phyloP scores from a whole-genome alignment of 352 stramenopile genomes.

The Phytophthora lateralis region DNA sequence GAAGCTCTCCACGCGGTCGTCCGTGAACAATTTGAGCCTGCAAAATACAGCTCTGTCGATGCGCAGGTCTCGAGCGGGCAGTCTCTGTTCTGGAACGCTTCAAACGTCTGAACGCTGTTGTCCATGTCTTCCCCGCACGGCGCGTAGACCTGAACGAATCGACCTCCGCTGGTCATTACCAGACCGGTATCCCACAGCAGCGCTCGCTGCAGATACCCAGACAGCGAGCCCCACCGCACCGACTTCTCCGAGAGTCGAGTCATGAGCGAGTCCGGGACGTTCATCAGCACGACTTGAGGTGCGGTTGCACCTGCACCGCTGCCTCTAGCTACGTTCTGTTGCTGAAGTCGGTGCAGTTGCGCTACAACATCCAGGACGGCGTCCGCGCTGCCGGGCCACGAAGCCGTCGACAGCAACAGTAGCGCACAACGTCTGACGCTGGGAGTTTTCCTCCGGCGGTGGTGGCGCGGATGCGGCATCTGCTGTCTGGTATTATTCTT shows the following conservation, averaged over 20 bases:
- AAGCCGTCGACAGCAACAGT: conserved; percentile 12
- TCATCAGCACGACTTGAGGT: conserved; percentile 25
- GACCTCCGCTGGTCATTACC: conserved; percentile 38
- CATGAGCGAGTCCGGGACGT: conserved; percentile 30
- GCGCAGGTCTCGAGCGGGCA: conserved; percentile 41
- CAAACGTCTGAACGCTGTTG: conserved; percentile 29
- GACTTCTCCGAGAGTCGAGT: conserved; percentile 32
- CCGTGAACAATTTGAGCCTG: conserved; percentile 35
- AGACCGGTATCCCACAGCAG: conserved; percentile 61
- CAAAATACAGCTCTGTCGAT: conserved; percentile 38
- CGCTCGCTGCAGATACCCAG: conserved; percentile 52
- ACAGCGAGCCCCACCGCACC: conserved; percentile 38
- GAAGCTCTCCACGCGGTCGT: conserved; percentile 23
- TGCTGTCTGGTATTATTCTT: conserved; percentile 17
- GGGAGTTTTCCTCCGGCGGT: conserved; percentile 7
- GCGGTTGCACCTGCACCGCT: not conserved
- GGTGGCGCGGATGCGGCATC: conserved; percentile 15
- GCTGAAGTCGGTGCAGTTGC: conserved; percentile 27
- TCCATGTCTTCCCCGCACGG: conserved; percentile 54
- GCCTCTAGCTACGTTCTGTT: not conserved
- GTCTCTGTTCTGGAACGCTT: conserved; percentile 35
- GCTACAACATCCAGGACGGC: conserved; percentile 32
- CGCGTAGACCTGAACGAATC: conserved; percentile 53
- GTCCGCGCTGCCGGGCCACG: conserved; percentile 4
- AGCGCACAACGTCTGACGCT: conserved; percentile 6